A percentile compares a stretch with the other conserved stretches of the same genome.
These are phyloP conservation scores for Fusarium incarnatum DNA, from an alignment of 2,329 filamentous ascomycete species.

Conservation along the genomic window DNA sequence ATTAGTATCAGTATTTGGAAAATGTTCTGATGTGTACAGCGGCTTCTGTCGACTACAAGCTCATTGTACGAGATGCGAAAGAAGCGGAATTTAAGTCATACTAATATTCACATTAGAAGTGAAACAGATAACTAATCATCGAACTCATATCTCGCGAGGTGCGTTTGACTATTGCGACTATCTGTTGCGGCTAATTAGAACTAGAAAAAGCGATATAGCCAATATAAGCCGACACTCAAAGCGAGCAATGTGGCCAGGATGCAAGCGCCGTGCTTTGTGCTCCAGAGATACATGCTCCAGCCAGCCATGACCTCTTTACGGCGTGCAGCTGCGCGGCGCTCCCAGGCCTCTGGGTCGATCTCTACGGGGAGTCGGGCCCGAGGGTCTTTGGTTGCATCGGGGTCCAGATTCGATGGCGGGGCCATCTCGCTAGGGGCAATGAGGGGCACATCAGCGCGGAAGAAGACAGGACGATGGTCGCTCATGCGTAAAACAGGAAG, in stretches of 20 bases:
- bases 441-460: slow-evolving; percentile 76
- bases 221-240: slow-evolving; percentile 60
- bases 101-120: background rate
- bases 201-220: slow-evolving; percentile 45
- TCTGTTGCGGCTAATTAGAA: background rate
- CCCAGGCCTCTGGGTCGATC: slow-evolving; percentile 67
- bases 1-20: background rate
- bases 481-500: slow-evolving; percentile 84
- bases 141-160: background rate
- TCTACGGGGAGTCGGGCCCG: slow-evolving; percentile 61
- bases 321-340: slow-evolving; percentile 60
- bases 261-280: slow-evolving; percentile 63
- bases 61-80: background rate
- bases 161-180: background rate
- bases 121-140: background rate
- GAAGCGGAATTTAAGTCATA: background rate
- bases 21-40: background rate
- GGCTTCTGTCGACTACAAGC: slow-evolving; percentile 1
- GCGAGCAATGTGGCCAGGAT: slow-evolving; percentile 58
- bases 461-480: slow-evolving; percentile 87
- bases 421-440: slow-evolving; percentile 56
- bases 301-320: slow-evolving; percentile 62
- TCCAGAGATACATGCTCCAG: slow-evolving; percentile 66
- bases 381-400: slow-evolving; percentile 53
- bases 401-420: slow-evolving; percentile 46